Conservation (phyloP, 1,139 yeast genomes). For the Eremothecium coryli region DNA sequence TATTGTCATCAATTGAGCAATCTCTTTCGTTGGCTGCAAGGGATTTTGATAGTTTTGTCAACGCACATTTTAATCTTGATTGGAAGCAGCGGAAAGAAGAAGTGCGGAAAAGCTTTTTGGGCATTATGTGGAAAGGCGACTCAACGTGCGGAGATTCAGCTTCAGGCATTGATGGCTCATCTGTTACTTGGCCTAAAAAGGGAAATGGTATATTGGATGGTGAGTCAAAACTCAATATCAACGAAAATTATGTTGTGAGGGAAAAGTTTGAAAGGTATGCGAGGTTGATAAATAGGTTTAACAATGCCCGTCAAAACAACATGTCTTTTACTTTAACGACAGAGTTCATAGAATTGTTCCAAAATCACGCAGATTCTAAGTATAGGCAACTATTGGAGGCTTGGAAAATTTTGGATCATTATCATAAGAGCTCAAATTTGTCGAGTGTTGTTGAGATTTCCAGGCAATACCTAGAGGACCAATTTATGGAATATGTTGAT, state of each 20-base stretch:
- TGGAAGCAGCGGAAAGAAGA: slow-evolving; percentile 76
- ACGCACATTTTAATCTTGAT: slow-evolving; percentile 64
- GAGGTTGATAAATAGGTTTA: slow-evolving; percentile 56
- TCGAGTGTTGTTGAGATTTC: slow-evolving; percentile 46
- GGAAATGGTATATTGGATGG: slow-evolving; percentile 28
- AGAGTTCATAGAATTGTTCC: slow-evolving; percentile 32
- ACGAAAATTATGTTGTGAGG: slow-evolving; percentile 34
- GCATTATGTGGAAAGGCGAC: slow-evolving; percentile 23
- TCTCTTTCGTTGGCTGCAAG: slow-evolving; percentile 63
- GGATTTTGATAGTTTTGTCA: slow-evolving; percentile 74
- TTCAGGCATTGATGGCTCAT: slow-evolving; percentile 4
- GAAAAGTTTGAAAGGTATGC: slow-evolving; percentile 71
- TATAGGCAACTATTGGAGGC: slow-evolving; percentile 57
- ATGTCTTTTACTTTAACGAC: slow-evolving; percentile 29
- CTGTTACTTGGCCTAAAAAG: slow-evolving; percentile 27
- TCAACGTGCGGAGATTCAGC: slow-evolving; percentile 9
- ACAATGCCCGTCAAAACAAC: slow-evolving; percentile 53
- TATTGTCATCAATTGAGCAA: slow-evolving; percentile 75
- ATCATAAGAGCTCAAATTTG: slow-evolving; percentile 2
- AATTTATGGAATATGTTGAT: slow-evolving; percentile 68
- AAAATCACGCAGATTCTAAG: slow-evolving; percentile 39
- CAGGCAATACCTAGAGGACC: slow-evolving; percentile 56
- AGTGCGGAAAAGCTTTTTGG: slow-evolving; percentile 60
- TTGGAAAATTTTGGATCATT: slow-evolving; percentile 46
- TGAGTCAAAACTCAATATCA: slow-evolving; percentile 33